Evolutionary conservation across 805 yeast genomes (phyloP).

Genomic region (Candida tallmaniae): DNA sequence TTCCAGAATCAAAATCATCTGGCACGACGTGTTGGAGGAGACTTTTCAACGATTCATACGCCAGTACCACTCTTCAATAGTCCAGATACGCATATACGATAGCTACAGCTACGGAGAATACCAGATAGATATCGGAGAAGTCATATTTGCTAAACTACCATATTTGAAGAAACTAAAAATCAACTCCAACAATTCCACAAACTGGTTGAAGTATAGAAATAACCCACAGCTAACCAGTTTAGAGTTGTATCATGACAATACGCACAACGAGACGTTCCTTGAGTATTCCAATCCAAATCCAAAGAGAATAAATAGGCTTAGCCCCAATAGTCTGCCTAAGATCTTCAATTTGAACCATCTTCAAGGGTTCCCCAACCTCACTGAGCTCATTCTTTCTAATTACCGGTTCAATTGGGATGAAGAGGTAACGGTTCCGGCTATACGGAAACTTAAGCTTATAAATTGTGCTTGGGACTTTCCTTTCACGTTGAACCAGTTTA

Average conservation of each 20-base stretch:
- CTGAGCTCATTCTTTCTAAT: conserved; percentile 30
- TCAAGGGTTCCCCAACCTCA: conserved; percentile 28
- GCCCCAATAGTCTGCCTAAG: conserved; percentile 15
- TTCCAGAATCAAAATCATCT: conserved; percentile 15
- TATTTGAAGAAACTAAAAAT: conserved; percentile 18
- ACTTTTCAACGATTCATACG: conserved; percentile 9
- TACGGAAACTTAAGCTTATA: conserved; percentile 20
- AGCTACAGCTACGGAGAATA: conserved; percentile 33
- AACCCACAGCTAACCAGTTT: conserved; percentile 16
- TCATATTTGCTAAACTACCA: conserved; percentile 18
- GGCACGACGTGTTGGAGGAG: conserved; percentile 9
- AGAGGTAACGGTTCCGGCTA: neutral
- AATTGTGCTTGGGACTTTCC: conserved; percentile 60
- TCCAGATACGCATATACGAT: conserved; percentile 24
- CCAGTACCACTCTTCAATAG: conserved; percentile 12
- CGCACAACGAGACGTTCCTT: conserved; percentile 14
- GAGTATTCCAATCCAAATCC: conserved; percentile 13
- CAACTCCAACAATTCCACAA: conserved; percentile 33
- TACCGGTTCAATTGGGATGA: conserved; percentile 42
- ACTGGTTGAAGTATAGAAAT: conserved; percentile 37
- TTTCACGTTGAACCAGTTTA: conserved; percentile 38
- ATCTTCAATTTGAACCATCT: conserved; percentile 44
- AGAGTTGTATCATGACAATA: conserved; percentile 22
- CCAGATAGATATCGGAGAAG: conserved; percentile 24
- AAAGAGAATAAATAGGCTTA: conserved; percentile 12